These are phyloP conservation scores for Nemania bipapillata DNA, from an alignment of 2,329 filamentous ascomycete genomes.

Conservation along the genomic window DNA sequence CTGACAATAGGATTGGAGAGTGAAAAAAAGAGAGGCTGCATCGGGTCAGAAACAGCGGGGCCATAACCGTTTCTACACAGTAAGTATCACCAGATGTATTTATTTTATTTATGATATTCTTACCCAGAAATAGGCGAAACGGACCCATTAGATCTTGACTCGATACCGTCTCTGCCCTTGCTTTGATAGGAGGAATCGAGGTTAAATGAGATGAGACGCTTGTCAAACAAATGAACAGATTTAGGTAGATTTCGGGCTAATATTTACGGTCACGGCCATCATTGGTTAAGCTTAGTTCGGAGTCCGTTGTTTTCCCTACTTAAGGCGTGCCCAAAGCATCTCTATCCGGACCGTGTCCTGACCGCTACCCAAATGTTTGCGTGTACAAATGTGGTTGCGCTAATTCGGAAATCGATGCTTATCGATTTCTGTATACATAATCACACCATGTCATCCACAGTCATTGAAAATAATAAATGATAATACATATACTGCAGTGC, in stretches of 20 bases:
- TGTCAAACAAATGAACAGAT: slow-evolving; percentile 26
- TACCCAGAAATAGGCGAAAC: slow-evolving; percentile 15
- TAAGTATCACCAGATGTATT: slow-evolving; percentile 3
- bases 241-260: slow-evolving; percentile 22
- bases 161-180: not conserved
- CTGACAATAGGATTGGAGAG: slow-evolving; percentile 17
- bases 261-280: not conserved
- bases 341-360: slow-evolving; percentile 10
- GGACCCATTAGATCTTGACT: slow-evolving; percentile 20
- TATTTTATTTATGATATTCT: slow-evolving; percentile 11
- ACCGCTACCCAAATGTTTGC: slow-evolving; percentile 24
- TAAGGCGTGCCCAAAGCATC: slow-evolving; percentile 3
- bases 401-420: slow-evolving; percentile 1
- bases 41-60: slow-evolving; percentile 29
- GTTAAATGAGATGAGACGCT: slow-evolving; percentile 40
- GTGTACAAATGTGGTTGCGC: slow-evolving; percentile 1
- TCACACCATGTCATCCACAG: not conserved
- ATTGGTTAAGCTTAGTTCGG: slow-evolving; percentile 2
- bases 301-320: slow-evolving; percentile 7
- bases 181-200: slow-evolving; percentile 29
- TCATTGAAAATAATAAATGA: not conserved
- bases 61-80: slow-evolving; percentile 15
- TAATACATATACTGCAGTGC: too few relatives aligned
- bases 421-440: not conserved
- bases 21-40: slow-evolving; percentile 12